Conservation (phyloP, 2,329 filamentous ascomycete genomes). For the Orbilia brochopaga region DNA sequence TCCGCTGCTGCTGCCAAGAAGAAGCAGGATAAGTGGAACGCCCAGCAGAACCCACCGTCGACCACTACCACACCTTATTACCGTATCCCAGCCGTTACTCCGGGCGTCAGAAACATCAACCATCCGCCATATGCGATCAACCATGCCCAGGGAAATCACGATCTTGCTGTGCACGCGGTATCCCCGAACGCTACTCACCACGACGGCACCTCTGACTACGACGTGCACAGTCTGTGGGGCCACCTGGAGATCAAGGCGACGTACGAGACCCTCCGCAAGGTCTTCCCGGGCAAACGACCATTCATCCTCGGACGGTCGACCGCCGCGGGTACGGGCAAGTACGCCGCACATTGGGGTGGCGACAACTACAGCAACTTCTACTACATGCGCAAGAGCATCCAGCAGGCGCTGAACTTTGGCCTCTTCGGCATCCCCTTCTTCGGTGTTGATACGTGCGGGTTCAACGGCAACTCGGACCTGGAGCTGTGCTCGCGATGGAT, state of each 20-base stretch:
- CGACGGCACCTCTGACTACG: conserved; percentile 76
- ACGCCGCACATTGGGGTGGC: conserved; percentile 79
- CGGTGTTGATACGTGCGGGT: conserved; percentile 73
- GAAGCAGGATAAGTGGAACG: conserved; percentile 16
- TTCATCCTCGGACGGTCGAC: conserved; percentile 85
- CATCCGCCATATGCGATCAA: conserved; percentile 79
- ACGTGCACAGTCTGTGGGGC: conserved; percentile 81
- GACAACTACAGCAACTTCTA: conserved; percentile 59
- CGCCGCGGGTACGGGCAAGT: conserved; percentile 76
- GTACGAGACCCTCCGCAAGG: conserved; percentile 70
- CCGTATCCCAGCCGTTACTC: conserved; percentile 61
- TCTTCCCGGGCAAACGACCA: conserved; percentile 73
- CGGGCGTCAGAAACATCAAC: conserved; percentile 71
- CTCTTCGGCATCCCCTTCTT: conserved; percentile 81
- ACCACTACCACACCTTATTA: conserved; percentile 27
- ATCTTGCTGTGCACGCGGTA: conserved; percentile 74
- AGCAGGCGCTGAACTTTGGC: conserved; percentile 76
- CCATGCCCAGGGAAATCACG: conserved; percentile 64
- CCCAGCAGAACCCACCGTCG: conserved; percentile 16
- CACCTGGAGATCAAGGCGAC: conserved; percentile 78
- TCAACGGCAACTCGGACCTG: conserved; percentile 70
- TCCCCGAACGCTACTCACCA: conserved; percentile 78
- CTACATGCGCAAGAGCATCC: conserved; percentile 77
- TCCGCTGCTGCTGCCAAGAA: conserved; percentile 63
- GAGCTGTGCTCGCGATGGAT: conserved; percentile 78